phyloP scores from a whole-genome alignment of 2,329 filamentous ascomycete genomes.

The Cryphonectria naterciae region DNA sequence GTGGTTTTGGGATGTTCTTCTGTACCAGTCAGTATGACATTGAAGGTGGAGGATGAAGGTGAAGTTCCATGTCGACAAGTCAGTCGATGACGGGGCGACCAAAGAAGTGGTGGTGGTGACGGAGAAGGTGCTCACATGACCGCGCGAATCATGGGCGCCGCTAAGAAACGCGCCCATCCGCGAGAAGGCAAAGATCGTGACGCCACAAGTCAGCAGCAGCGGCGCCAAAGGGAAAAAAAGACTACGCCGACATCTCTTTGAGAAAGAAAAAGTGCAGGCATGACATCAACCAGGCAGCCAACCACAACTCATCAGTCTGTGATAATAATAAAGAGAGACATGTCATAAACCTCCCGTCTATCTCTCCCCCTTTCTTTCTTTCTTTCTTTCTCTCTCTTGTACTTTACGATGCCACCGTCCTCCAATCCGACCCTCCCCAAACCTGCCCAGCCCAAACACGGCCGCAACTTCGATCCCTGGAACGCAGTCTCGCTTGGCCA shows the following conservation, averaged over 20 bases:
- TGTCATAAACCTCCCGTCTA: too few relatives aligned
- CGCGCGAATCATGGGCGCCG: slow-evolving; percentile 6
- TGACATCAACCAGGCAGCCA: too few relatives aligned
- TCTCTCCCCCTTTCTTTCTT: not conserved
- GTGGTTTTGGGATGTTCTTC: too few relatives aligned
- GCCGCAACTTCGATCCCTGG: slow-evolving; percentile 65
- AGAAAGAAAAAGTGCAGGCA: too few relatives aligned
- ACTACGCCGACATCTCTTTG: too few relatives aligned
- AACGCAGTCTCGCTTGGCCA: slow-evolving; percentile 78
- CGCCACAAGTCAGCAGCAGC: not conserved
- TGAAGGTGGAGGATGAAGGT: not conserved
- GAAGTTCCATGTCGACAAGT: too few relatives aligned
- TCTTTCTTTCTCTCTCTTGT: too few relatives aligned
- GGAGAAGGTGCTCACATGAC: slow-evolving; percentile 10
- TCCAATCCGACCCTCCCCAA: slow-evolving; percentile 33
- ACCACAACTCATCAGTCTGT: not conserved
- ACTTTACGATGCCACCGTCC: slow-evolving; percentile 25
- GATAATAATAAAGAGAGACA: too few relatives aligned
- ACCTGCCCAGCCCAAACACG: slow-evolving; percentile 47
- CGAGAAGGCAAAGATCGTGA: slow-evolving; percentile 1
- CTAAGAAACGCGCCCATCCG: slow-evolving; percentile 10
- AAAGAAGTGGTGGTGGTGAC: not conserved
- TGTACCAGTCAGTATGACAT: too few relatives aligned
- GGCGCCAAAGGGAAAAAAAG: not conserved
- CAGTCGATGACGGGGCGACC: too few relatives aligned